Evolutionary conservation across 352 stramenopile genomes (phyloP), one percentile per base, ranked within the genome.

Genomic region (Globisporangium splendens): DNA sequence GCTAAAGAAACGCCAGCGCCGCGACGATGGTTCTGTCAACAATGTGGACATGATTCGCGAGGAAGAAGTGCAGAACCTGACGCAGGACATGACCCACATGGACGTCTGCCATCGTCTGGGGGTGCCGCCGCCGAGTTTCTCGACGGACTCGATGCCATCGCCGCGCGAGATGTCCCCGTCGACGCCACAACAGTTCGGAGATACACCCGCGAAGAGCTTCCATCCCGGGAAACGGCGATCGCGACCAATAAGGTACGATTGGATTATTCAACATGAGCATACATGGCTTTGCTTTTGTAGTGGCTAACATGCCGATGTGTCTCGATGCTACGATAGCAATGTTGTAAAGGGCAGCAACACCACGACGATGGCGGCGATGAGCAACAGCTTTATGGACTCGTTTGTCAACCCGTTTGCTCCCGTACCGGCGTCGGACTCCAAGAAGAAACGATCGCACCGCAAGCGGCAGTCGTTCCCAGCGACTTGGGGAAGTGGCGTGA

Each of bases 21-120:
- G 80, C 46, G 31, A 20, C 13, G 39, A 38, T 15, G 54, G 18
- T 12, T 11, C 31, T 21, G 39, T 48, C 42, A n/a, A 11, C 28
- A 61, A 47, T 33, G 66, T 56, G 18, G 75, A 85, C 8, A 28
- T 79, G 3, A 62, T 81, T n/a, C 65, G 73, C 20, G 75, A 87
- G 31, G 77, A 87, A 42, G 70, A 88, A 8, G 77, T 91, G 50
- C 79, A 89, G 65, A 75, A 84, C 52, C 63, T 91, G 0, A 88
- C 82, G 2, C 68, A 89, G 42, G 79, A 91, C 55, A 84, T 91
- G 77, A 88, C 73, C 1, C 75, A 88, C 67, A 88, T 91, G 79
- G 77, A 88, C 22, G 77, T 91, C 41, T 48, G 73, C 41, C 59
- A 38, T 4, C 44, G 28, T 1, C 43, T 48, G 17, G 41, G n/a